phyloP scores from a whole-genome alignment of 2,329 filamentous ascomycete genomes.

The Ustilaginoidea virens region DNA sequence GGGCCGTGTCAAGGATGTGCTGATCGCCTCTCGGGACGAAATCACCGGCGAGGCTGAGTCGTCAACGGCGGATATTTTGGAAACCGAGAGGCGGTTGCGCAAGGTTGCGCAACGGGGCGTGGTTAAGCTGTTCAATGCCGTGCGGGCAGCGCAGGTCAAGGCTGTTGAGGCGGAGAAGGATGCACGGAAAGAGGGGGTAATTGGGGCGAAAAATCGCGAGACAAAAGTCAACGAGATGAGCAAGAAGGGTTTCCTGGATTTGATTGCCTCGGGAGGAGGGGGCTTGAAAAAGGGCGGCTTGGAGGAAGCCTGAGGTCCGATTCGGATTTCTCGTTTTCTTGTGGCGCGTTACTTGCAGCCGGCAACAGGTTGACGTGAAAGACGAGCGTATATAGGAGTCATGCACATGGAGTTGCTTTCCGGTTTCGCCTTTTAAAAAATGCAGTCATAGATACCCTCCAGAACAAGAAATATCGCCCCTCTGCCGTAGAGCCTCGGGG shows the following conservation, averaged over 20 bases:
- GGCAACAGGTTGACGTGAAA: constrained; percentile 6
- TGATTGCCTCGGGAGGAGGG: constrained; percentile 57
- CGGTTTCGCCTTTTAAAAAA: constrained; percentile 5
- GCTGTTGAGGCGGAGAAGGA: constrained; percentile 62
- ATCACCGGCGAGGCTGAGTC: constrained; percentile 24
- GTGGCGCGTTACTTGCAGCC: too few relatives aligned
- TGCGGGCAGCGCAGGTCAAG: constrained; percentile 81
- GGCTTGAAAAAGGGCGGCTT: constrained; percentile 41
- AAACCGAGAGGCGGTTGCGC: constrained; percentile 63
- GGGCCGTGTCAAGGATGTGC: constrained; percentile 74
- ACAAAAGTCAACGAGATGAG: constrained; percentile 92
- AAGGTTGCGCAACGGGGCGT: constrained; percentile 90
- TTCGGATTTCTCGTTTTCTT: too few relatives aligned
- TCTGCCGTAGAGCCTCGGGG: too few relatives aligned
- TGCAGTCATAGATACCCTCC: constrained; percentile 6
- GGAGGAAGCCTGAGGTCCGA: constrained; percentile 35
- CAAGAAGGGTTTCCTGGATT: constrained; percentile 87
- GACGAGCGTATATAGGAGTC: constrained; percentile 5
- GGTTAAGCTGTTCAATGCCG: constrained; percentile 90
- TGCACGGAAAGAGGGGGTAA: constrained; percentile 53
- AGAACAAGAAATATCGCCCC: neutral
- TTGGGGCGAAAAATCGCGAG: constrained; percentile 67
- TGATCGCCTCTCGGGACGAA: constrained; percentile 45
- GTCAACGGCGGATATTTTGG: constrained; percentile 40
- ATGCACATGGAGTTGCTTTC: constrained; percentile 5